Conservation (phyloP, 805 yeast genomes). For the Blastobotrys attinorum region DNA sequence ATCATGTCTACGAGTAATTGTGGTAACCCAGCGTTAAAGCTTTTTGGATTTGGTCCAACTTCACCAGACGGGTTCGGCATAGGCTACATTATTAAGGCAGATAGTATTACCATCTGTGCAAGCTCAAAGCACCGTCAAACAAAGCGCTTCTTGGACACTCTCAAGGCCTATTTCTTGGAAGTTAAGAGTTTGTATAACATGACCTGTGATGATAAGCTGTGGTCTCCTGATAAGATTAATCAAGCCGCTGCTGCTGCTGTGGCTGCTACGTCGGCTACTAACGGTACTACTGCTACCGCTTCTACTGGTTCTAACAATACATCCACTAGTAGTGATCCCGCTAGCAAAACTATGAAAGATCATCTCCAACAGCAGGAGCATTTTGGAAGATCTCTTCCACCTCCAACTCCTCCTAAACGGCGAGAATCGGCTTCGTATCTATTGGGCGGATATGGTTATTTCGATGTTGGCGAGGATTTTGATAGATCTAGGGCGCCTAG, state of each 20-base stretch:
- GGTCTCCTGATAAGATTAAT: background rate
- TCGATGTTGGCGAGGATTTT: conserved; percentile 59
- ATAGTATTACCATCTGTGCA: conserved; percentile 70
- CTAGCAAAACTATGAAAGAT: too few relatives aligned
- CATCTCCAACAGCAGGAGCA: too few relatives aligned
- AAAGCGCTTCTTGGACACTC: conserved; percentile 61
- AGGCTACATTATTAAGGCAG: conserved; percentile 78
- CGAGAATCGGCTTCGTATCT: conserved; percentile 30
- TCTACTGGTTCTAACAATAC: background rate
- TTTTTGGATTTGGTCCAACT: conserved; percentile 90
- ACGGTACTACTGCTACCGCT: background rate
- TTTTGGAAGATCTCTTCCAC: conserved; percentile 14
- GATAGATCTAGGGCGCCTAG: conserved; percentile 53
- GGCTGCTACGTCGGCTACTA: background rate
- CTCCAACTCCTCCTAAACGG: conserved; percentile 6
- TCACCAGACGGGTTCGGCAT: conserved; percentile 88
- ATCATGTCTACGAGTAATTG: conserved; percentile 80
- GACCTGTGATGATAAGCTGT: conserved; percentile 1
- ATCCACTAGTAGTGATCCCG: too few relatives aligned
- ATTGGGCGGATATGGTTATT: conserved; percentile 83
- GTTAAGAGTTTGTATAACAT: conserved; percentile 38
- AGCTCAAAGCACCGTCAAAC: conserved; percentile 89
- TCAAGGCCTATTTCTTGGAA: conserved; percentile 54
- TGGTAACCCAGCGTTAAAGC: conserved; percentile 80
- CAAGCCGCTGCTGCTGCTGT: too few relatives aligned